Conservation (phyloP, 148 eudicot species). For the Euryodendron excelsum region DNA sequence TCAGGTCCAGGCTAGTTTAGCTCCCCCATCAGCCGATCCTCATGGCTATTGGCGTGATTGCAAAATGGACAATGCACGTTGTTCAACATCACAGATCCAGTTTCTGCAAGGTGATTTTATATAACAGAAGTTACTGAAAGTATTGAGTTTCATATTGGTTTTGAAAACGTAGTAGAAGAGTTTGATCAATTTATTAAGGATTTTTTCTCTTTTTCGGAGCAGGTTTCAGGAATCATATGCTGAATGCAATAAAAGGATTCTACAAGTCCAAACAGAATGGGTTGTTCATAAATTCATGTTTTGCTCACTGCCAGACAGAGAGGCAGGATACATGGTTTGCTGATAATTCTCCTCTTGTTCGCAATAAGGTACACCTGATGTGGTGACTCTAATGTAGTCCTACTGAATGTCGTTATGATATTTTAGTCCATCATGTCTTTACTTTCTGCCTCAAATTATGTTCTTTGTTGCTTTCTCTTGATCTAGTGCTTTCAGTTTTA, state of each 20-base stretch:
- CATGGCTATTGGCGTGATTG: slow-evolving; percentile 63
- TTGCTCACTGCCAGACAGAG: slow-evolving; percentile 99
- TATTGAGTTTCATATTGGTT: neutral
- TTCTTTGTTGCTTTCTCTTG: too few relatives aligned
- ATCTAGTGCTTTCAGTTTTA: too few relatives aligned
- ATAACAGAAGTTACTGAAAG: neutral
- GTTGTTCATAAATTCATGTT: slow-evolving; percentile 82
- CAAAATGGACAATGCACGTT: slow-evolving; percentile 57
- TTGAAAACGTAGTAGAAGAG: neutral
- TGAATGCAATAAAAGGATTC: slow-evolving; percentile 61
- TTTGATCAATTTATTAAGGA: neutral
- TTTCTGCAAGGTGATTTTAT: slow-evolving; percentile 70
- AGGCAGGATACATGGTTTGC: slow-evolving; percentile 99
- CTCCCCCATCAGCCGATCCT: slow-evolving; percentile 77
- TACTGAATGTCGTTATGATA: too few relatives aligned
- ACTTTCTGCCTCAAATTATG: too few relatives aligned
- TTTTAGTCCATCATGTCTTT: neutral
- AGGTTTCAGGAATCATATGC: slow-evolving; percentile 78
- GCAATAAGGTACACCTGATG: slow-evolving; percentile 54
- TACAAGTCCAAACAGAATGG: slow-evolving; percentile 63
- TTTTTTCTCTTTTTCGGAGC: slow-evolving; percentile 17
- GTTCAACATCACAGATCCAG: slow-evolving; percentile 73
- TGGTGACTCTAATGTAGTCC: neutral
- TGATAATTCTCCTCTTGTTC: slow-evolving; percentile 70
- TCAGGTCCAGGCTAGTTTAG: slow-evolving; percentile 81